These are phyloP conservation scores for Paraglomus brasilianum DNA, from an alignment of 192 early-diverging fungal species.

Conservation along the genomic window DNA sequence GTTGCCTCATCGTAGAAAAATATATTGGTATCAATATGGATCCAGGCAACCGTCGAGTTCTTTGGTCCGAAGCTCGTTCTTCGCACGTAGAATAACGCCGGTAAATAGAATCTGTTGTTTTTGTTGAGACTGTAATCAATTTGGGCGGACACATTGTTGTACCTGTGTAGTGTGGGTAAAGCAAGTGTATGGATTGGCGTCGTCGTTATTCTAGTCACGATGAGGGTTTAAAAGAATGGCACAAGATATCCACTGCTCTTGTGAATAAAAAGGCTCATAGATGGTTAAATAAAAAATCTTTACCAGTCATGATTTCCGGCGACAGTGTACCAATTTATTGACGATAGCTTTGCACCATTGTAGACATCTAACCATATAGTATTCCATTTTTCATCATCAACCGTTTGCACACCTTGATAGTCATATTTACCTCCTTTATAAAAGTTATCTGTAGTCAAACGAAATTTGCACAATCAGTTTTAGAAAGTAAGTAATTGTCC, in stretches of 20 bases:
- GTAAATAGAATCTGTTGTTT: slow-evolving; percentile 15
- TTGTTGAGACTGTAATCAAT: slow-evolving; percentile 10
- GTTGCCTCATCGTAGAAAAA: slow-evolving; percentile 3
- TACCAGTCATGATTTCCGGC: slow-evolving; percentile 32
- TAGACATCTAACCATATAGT: slow-evolving; percentile 23
- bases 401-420: slow-evolving; percentile 22
- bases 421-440: slow-evolving; percentile 17
- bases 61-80: slow-evolving; percentile 3
- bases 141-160: slow-evolving; percentile 20
- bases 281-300: too few relatives aligned
- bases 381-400: slow-evolving; percentile 27
- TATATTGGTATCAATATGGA: slow-evolving; percentile 26
- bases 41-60: neutral
- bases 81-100: slow-evolving; percentile 24
- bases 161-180: slow-evolving; percentile 5
- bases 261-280: too few relatives aligned
- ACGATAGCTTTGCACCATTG: slow-evolving; percentile 9
- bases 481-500: neutral
- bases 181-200: too few relatives aligned
- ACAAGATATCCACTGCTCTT: too few relatives aligned
- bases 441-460: slow-evolving; percentile 19
- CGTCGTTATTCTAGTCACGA: too few relatives aligned
- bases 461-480: neutral
- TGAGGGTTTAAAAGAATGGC: too few relatives aligned
- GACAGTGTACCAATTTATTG: slow-evolving; percentile 27